Percentiles rank a stretch among this genome's conserved stretches.
Conservation (phyloP, 805 yeast genomes). For the Jamesozyma spencerorum region DNA sequence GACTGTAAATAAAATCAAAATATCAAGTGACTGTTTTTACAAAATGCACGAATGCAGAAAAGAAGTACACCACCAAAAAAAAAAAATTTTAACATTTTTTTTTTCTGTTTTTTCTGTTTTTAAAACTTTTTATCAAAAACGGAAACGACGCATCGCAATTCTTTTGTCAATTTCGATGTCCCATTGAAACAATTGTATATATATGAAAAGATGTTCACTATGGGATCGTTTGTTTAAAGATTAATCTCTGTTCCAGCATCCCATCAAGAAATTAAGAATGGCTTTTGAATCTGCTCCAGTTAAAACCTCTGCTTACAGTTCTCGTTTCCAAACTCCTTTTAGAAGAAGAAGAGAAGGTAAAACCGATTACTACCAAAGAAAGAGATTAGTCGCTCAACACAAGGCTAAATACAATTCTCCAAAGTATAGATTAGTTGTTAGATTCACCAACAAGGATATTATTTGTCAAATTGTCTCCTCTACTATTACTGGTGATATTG, state of each 20-base stretch:
- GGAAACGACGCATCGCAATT: too few relatives aligned
- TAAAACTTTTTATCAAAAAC: too few relatives aligned
- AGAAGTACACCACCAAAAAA: too few relatives aligned
- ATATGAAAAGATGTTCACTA: too few relatives aligned
- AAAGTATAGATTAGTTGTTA: constrained; percentile 98
- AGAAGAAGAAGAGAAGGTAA: constrained; percentile 99
- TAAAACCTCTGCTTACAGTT: constrained; percentile 91
- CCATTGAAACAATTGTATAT: too few relatives aligned
- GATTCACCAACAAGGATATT: constrained; percentile 99
- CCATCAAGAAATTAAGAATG: constrained; percentile 40
- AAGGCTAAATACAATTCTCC: constrained; percentile 99
- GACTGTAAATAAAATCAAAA: too few relatives aligned
- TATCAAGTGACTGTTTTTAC: too few relatives aligned
- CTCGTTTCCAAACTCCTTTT: constrained; percentile 99
- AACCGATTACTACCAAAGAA: constrained; percentile 99
- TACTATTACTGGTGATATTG: constrained; percentile 93
- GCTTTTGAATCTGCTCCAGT: constrained; percentile 35
- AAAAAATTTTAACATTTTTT: too few relatives aligned
- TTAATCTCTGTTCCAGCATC: too few relatives aligned
- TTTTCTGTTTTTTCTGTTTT: too few relatives aligned
- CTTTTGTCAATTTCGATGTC: background rate
- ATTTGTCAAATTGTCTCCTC: constrained; percentile 96
- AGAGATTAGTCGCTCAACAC: constrained; percentile 99
- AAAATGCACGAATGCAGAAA: too few relatives aligned
- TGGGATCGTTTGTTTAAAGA: too few relatives aligned